These are phyloP conservation scores for Fusarium sp. DNA, from an alignment of 2,329 filamentous ascomycete genomes.

Conservation along the genomic window DNA sequence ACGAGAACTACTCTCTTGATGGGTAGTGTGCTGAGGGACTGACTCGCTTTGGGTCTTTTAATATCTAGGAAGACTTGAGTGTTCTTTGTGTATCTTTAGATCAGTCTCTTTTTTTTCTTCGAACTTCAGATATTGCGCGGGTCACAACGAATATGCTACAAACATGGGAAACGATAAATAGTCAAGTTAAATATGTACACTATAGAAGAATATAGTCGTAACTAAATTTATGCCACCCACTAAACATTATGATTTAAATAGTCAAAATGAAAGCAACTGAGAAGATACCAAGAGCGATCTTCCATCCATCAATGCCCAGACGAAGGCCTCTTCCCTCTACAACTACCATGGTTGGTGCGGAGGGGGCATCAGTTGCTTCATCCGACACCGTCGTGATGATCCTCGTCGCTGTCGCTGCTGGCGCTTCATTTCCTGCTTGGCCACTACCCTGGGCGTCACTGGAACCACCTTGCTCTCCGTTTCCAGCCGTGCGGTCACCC, in stretches of 20 bases:
- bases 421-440: not conserved
- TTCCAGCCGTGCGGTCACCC: not conserved
- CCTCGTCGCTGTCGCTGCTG: not conserved
- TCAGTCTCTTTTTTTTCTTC: not conserved
- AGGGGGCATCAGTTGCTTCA: not conserved
- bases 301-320: not conserved
- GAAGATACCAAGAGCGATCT: not conserved
- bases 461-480: not conserved
- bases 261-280: not conserved
- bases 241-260: not conserved
- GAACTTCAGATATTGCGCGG: not conserved
- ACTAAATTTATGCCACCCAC: not conserved
- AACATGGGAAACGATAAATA: not conserved
- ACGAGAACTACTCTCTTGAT: not conserved
- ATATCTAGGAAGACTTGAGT: not conserved
- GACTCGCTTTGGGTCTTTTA: not conserved
- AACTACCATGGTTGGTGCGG: not conserved
- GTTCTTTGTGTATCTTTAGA: not conserved
- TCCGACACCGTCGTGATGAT: not conserved
- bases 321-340: not conserved
- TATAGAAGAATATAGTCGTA: not conserved
- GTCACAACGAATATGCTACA: not conserved
- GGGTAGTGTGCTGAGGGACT: not conserved
- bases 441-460: not conserved
- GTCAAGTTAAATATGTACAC: not conserved